Evolutionary conservation across 495 filamentous ascomycete genomes (phyloP).

Genomic region (Saxophila tyrrhenica): DNA sequence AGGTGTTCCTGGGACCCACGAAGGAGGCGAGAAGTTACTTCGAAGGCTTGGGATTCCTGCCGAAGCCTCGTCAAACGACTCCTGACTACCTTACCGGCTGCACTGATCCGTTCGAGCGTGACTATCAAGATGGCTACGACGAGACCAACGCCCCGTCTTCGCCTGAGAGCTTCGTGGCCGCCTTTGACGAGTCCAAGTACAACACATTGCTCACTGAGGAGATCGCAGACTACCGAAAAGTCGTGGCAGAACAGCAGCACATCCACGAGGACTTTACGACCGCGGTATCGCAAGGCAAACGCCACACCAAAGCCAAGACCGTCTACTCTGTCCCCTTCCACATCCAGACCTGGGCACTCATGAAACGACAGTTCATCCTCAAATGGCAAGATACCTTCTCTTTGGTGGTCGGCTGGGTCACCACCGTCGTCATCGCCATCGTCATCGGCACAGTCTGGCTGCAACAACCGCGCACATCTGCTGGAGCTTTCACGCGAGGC

Average conservation of each 20-base stretch:
- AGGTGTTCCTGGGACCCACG: conserved; percentile 71
- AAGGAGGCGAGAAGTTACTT: conserved; percentile 65
- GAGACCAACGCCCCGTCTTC: conserved; percentile 53
- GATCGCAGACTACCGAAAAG: conserved; percentile 54
- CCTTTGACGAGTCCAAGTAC: conserved; percentile 55
- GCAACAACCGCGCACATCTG: conserved; percentile 50
- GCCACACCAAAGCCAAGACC: conserved; percentile 54
- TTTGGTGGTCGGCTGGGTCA: conserved; percentile 63
- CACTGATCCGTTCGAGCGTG: conserved; percentile 72
- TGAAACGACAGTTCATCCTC: conserved; percentile 70
- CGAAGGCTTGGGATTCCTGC: conserved; percentile 65
- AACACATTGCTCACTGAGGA: conserved; percentile 47
- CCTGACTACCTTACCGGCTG: conserved; percentile 78
- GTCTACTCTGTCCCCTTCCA: conserved; percentile 74
- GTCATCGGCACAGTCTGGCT: conserved; percentile 71
- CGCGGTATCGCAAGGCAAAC: conserved; percentile 69
- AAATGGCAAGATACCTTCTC: conserved; percentile 77
- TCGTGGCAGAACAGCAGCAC: conserved; percentile 48
- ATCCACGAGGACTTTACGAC: conserved; percentile 62
- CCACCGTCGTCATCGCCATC: conserved; percentile 63
- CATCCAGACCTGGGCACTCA: conserved; percentile 68
- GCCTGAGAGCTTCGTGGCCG: conserved; percentile 50
- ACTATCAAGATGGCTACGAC: conserved; percentile 55
- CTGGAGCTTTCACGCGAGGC: conserved; percentile 64
- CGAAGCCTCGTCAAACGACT: conserved; percentile 71